Base-by-base conservation (phyloP, 208 protist species). In the Phytomonas sp. region DNA sequence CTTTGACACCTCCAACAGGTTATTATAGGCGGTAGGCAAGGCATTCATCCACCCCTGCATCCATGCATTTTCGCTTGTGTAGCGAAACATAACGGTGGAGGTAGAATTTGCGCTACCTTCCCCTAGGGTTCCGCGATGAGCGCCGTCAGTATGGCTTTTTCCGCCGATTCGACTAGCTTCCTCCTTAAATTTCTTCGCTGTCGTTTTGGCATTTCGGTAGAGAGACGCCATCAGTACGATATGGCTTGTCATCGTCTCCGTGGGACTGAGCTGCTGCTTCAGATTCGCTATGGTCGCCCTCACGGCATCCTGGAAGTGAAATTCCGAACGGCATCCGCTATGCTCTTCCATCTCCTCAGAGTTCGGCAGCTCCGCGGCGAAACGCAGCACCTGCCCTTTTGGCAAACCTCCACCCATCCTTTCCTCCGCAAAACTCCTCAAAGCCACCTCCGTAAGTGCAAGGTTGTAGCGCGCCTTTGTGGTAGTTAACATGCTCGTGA, bases 181-280 rank as follows among this genome's bases (percentile, higher is more conserved):
- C 60, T 63, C 60, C 13, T 32, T 36, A n/a, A 36, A 51, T 51
- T 51, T 51, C 4, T 15, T 20, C 28, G 11, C 29, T 28, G 34
- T 68, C 11, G 64, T 31, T 3, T 32, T 29, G 11, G 23, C 36
- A 11, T 32, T 68, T 30, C 29, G 28, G 51, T 84, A 75, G 40
- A 88, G 72, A 4, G 76, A 31, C 13, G 85, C 86, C 68, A 83
- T 74, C 17, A 95, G 68, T 31, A 89, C 37, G 34, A 95, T 62
- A 74, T 89, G 90, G 73, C 79, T 87, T 51, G 84, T 77, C 61
- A 95, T 87, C n/a, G 81, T 86, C 64, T 90, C 81, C 17, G 82
- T 81, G 36, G 78, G 83, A 30, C 82, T 80, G 23, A 93, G 75
- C 13, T 36, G 53, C 59, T 26, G 29, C 31, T 72, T 64, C 23